A percentile compares a stretch with the other conserved stretches of the same genome.
phyloP scores from a whole-genome alignment of 2,329 filamentous ascomycete genomes.

The Trichoderma hamatum region DNA sequence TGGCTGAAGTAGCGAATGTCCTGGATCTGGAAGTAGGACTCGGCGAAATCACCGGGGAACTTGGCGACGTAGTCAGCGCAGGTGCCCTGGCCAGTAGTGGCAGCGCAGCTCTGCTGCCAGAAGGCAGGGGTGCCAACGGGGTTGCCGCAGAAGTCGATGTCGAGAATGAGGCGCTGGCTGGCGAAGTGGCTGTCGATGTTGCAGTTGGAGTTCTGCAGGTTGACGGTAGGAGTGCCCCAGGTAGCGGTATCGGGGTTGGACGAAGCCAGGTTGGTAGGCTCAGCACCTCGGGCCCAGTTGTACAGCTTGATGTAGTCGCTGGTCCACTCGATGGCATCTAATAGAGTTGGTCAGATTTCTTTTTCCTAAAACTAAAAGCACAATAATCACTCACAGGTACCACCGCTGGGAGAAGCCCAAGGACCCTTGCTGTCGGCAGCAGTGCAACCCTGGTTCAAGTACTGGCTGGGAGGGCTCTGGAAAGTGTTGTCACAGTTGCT shows the following conservation, averaged over 20 bases:
- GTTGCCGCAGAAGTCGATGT: conserved; percentile 75
- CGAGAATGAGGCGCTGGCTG: conserved; percentile 71
- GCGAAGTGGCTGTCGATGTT: conserved; percentile 65
- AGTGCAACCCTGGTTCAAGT: conserved; percentile 46
- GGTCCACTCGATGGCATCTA: conserved; percentile 49
- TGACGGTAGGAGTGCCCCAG: conserved; percentile 68
- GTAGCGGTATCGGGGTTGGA: conserved; percentile 59
- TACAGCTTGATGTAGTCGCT: conserved; percentile 47
- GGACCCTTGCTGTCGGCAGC: conserved; percentile 44
- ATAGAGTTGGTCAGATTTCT: conserved; percentile 18
- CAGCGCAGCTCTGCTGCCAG: conserved; percentile 37
- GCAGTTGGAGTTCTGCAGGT: conserved; percentile 62
- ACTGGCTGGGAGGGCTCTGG: conserved; percentile 40
- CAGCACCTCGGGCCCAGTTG: conserved; percentile 40
- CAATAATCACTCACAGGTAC: conserved; percentile 43
- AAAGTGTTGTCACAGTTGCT: conserved; percentile 48
- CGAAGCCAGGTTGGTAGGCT: conserved; percentile 41
- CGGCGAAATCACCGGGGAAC: conserved; percentile 42
- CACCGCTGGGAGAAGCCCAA: conserved; percentile 44
- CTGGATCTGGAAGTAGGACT: conserved; percentile 53
- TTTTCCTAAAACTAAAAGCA: too few species aligned
- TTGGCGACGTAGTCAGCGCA: conserved; percentile 45
- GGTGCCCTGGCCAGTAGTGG: conserved; percentile 32
- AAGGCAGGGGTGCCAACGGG: conserved; percentile 55
- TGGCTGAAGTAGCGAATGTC: conserved; percentile 42